Percentiles rank a stretch among this genome's conserved stretches.
These are phyloP conservation scores for Ceratocystis colombiana DNA, from an alignment of 2,329 filamentous ascomycete genomes.

Conservation along the genomic window DNA sequence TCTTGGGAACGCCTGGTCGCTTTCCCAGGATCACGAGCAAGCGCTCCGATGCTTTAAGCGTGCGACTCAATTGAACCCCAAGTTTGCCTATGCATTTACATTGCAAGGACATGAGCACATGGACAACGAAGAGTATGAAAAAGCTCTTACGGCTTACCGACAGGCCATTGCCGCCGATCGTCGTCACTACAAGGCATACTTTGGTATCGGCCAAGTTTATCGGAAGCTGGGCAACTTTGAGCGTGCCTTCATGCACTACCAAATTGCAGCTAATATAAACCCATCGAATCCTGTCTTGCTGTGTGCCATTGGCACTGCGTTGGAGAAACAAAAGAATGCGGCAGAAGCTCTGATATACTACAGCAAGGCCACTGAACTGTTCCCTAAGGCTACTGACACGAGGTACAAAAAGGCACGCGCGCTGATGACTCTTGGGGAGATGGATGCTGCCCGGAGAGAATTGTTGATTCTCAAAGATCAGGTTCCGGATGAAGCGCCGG, in stretches of 20 bases:
- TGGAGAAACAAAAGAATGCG: constrained; percentile 80
- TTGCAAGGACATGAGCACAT: constrained; percentile 94
- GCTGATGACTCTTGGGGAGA: constrained; percentile 62
- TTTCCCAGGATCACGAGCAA: constrained; percentile 86
- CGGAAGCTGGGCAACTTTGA: constrained; percentile 86
- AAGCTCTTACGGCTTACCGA: constrained; percentile 78
- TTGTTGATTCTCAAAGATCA: constrained; percentile 81
- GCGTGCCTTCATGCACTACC: constrained; percentile 84
- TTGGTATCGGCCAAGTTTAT: constrained; percentile 73
- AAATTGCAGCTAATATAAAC: constrained; percentile 78
- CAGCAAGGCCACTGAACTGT: constrained; percentile 68
- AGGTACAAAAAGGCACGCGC: constrained; percentile 89
- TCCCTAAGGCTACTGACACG: constrained; percentile 69
- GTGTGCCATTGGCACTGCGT: constrained; percentile 79
- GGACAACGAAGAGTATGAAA: constrained; percentile 93
- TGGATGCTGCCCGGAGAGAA: constrained; percentile 66
- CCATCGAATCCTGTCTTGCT: constrained; percentile 87
- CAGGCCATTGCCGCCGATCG: constrained; percentile 75
- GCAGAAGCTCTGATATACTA: constrained; percentile 72
- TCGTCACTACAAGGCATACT: constrained; percentile 97
- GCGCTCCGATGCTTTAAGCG: constrained; percentile 90
- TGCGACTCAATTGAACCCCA: constrained; percentile 79
- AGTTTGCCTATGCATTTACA: constrained; percentile 91
- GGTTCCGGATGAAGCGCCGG: constrained; percentile 87
- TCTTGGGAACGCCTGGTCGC: constrained; percentile 86